phyloP scores from a whole-genome alignment of 306 rosid species.

The Coriaria nepalensis region DNA sequence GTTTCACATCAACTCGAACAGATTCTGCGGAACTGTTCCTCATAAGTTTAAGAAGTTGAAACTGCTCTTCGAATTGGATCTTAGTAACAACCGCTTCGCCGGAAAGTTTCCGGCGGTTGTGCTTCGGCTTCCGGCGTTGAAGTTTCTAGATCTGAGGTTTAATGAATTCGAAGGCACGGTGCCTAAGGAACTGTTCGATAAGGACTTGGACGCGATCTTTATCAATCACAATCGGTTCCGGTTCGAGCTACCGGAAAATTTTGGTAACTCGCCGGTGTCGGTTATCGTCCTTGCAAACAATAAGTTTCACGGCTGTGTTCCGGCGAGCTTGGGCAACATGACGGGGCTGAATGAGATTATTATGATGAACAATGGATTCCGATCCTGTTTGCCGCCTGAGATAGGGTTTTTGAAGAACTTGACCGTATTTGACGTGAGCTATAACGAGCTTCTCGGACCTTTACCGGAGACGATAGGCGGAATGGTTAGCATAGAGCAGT shows the following conservation, averaged over 20 bases:
- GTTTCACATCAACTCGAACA: slow-evolving; percentile 65
- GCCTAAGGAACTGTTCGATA: slow-evolving; percentile 73
- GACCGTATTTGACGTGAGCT: slow-evolving; percentile 84
- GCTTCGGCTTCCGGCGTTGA: slow-evolving; percentile 47
- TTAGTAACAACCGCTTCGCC: slow-evolving; percentile 85
- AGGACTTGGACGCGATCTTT: slow-evolving; percentile 78
- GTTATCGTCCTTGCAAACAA: slow-evolving; percentile 86
- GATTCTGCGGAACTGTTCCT: slow-evolving; percentile 90
- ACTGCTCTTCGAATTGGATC: slow-evolving; percentile 61
- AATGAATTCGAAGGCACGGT: slow-evolving; percentile 96
- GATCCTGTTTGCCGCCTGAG: slow-evolving; percentile 73
- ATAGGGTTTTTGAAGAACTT: slow-evolving; percentile 59
- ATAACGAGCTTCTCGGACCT: slow-evolving; percentile 59
- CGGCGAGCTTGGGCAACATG: slow-evolving; percentile 84
- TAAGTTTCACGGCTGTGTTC: slow-evolving; percentile 77
- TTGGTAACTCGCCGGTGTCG: slow-evolving; percentile 92
- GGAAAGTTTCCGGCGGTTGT: slow-evolving; percentile 79
- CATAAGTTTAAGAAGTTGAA: slow-evolving; percentile 42
- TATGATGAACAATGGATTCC: slow-evolving; percentile 53
- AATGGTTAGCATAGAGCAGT: slow-evolving; percentile 52
- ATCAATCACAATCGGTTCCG: slow-evolving; percentile 66
- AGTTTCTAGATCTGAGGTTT: slow-evolving; percentile 87
- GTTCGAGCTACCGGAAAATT: slow-evolving; percentile 65
- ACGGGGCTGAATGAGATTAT: slow-evolving; percentile 62
- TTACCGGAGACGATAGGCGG: slow-evolving; percentile 53